Evolutionary conservation across 108 stramenopile genomes (phyloP).

Genomic region (Pinguiococcus pyrenoidosus): DNA sequence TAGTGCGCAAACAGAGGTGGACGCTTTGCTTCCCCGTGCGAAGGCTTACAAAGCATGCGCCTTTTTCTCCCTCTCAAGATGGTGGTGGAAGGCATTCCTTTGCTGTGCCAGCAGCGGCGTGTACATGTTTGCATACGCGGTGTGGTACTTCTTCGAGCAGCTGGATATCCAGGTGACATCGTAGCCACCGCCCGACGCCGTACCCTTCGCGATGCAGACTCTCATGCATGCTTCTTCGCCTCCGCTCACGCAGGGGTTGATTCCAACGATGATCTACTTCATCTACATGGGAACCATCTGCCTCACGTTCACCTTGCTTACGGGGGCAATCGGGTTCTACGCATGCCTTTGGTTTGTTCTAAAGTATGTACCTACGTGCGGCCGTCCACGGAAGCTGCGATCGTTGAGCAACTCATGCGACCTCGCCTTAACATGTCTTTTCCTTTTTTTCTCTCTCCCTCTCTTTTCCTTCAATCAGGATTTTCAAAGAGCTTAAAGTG

Average conservation of each 20-base stretch:
- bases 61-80: conserved; percentile 76
- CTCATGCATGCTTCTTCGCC: no score
- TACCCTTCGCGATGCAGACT: no score
- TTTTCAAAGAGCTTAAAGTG: no score
- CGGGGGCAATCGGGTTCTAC: conserved; percentile 79
- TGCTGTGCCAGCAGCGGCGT: conserved; percentile 64
- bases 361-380: no score
- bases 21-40: conserved; percentile 83
- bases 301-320: conserved; percentile 75
- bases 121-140: conserved; percentile 91
- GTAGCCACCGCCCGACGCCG: no score
- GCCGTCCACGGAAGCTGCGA: no score
- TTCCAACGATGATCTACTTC: conserved; percentile 37
- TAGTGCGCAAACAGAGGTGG: conserved; percentile 99
- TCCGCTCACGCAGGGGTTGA: conserved; percentile 61
- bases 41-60: no score
- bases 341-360: conserved; percentile 76
- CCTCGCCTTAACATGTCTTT: no score
- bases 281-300: conserved; percentile 93
- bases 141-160: conserved; percentile 65
- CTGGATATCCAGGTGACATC: conserved; percentile 28
- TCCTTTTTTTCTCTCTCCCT: no score
- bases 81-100: conserved; percentile 95
- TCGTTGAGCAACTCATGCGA: no score
- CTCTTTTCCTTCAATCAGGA: no score